Conservation (phyloP, 1,284 basidiomycete species). For the Cystobasidium pallidum region DNA sequence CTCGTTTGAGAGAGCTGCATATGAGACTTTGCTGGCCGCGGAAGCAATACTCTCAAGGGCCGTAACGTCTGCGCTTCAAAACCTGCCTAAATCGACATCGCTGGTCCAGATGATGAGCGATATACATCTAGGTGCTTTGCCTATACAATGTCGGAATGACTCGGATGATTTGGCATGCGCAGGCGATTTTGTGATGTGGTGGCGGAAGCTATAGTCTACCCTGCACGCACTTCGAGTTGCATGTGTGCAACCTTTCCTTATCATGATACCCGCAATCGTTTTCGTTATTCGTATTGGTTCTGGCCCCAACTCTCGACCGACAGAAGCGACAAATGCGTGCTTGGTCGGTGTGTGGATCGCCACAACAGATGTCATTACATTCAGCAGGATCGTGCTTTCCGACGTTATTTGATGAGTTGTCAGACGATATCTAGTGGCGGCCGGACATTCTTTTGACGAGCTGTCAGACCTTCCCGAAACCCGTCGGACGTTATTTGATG, state of each 20-base stretch:
- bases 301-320: not conserved
- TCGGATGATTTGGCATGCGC: not conserved
- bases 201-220: conserved; percentile 3
- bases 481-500: too few relatives aligned
- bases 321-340: conserved; percentile 11
- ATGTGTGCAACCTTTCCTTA: not conserved
- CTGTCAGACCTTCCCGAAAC: too few relatives aligned
- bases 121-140: not conserved
- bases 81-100: not conserved
- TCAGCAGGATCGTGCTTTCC: conserved; percentile 7
- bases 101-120: not conserved
- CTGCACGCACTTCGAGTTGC: not conserved
- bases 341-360: not conserved
- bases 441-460: too few relatives aligned
- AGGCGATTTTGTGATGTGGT: conserved; percentile 11
- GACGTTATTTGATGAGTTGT: too few relatives aligned
- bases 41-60: conserved; percentile 26
- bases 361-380: not conserved
- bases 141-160: not conserved
- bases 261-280: not conserved
- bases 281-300: conserved; percentile 4
- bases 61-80: not conserved
- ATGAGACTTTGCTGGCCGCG: conserved; percentile 29
- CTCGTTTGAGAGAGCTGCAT: conserved; percentile 29
- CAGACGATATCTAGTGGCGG: too few relatives aligned